Evolutionary conservation across 345 rosid genomes (phyloP).

Genomic region (Boechera divaricarpa): DNA sequence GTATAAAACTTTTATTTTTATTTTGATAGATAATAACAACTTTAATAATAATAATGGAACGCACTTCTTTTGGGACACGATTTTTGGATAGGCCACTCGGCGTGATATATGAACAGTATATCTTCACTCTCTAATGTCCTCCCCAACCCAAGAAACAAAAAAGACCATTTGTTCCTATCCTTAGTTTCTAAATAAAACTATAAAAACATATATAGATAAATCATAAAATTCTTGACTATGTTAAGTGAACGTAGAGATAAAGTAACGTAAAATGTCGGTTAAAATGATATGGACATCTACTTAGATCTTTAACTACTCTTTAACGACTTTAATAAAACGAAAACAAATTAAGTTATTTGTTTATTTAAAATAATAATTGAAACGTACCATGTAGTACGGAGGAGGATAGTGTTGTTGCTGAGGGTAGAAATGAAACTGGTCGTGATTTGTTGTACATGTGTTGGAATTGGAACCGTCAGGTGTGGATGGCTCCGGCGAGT

Average conservation of each 20-base stretch:
- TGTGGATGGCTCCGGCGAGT: slow-evolving; percentile 64
- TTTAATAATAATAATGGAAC: slow-evolving; percentile 26
- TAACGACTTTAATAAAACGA: background rate
- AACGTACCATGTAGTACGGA: slow-evolving; percentile 58
- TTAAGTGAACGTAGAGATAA: background rate
- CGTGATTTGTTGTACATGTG: slow-evolving; percentile 44
- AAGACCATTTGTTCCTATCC: background rate
- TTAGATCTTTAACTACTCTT: slow-evolving; percentile 24
- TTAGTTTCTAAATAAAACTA: slow-evolving; percentile 3
- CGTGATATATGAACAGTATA: slow-evolving; percentile 38
- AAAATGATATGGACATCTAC: slow-evolving; percentile 11
- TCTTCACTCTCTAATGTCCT: slow-evolving; percentile 9
- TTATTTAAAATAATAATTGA: background rate
- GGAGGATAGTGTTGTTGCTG: slow-evolving; percentile 48
- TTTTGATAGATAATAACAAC: background rate
- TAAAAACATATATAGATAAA: background rate
- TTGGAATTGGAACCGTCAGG: slow-evolving; percentile 64
- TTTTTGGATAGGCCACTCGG: slow-evolving; percentile 23
- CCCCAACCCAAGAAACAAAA: slow-evolving; percentile 1
- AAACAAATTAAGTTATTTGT: background rate
- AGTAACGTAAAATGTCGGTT: slow-evolving; percentile 22
- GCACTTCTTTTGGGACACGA: slow-evolving; percentile 19
- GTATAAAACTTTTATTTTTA: background rate
- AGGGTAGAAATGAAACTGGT: slow-evolving; percentile 44
- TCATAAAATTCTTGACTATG: background rate